Base-by-base conservation (phyloP, 257 asterid genomes). In the Rehmannia glutinosa region DNA sequence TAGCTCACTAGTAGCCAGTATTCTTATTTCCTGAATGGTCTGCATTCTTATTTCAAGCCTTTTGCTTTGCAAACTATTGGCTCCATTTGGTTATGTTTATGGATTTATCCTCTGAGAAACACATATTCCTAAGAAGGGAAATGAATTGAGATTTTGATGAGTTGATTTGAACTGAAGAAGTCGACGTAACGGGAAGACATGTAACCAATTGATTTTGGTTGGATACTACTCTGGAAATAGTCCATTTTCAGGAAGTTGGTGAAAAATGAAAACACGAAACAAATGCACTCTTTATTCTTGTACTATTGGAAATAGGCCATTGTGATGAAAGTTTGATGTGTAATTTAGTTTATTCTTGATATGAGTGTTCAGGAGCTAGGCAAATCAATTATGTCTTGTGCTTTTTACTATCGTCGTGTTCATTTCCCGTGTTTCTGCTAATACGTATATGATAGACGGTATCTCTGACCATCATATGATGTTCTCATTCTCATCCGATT, bases 101-200 rank as follows among this genome's bases (percentile, higher is more conserved):
- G 21, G 57, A 49, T 35, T 20, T 73, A 12, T 66, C 35, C 60
- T 23, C 10, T 23, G 51, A 65, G 50, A 60, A 45, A 68, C 70
- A n/a, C n/a, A 49, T 16, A 23, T 45, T 12, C 32, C 71, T 25
- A 19, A 56, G 19, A 54, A 27, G 33, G 32, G 32, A 17, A 64
- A 35, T 25, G 30, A 52, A 25, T 52, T 63, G 46, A 30, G 12
- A 42, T 61, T 35, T 54, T 3, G n/a, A 5, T 64, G 15, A 8
- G 47, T 42, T 45, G n/a, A 43, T 72, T 61, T 53, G 45, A 53
- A 58, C 46, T 43, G 72, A 35, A 33, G 39, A 21, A 15, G 24
- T 24, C 24, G 38, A 25, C 24, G 20, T 12, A 24, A 53, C 12
- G 36, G 3, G 25, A 53, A 53, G 13, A 16, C 16, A 25, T 4